Evolutionary conservation across 345 rosid species (phyloP), one percentile per base, ranked within the genome.

Genomic region (Trapa incisa): DNA sequence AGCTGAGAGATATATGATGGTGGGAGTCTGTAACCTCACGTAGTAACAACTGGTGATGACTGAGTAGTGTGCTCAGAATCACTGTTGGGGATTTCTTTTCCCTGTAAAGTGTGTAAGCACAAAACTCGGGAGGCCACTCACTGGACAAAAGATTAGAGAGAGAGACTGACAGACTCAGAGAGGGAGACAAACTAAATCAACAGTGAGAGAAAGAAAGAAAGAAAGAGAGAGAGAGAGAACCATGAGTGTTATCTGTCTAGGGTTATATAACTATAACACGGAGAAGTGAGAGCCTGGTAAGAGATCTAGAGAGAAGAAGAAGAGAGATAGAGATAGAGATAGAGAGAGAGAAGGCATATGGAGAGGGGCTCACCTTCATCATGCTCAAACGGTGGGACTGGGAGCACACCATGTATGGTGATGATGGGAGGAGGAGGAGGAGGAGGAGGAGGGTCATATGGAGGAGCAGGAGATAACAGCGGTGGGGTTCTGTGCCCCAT

Each of bases 111-210:
- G 79, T 76, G 86, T 66, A 81, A 22, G 94, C 97, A 74, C 83
- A 89, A 87, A 84, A 84, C 87, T 80, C 97, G 97, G 94, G 97
- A 89, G 97, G 70, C 76, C 77, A 74, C 84, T 81, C 35, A 38
- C 68, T 52, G 63, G 36, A 67, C 65, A 62, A 70, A 69, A 64
- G 65, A 69, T 65, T 43, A 42, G 50, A 42, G 67, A 65, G 50
- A 43, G 37, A 65, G 22, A 62, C 41, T 35, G 29, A 50, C 4
- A 50, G 12, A 58, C 1, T n/a, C 0, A 54, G 54, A 11, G 36
- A 57, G 57, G 61, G 12, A 58, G 15, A 33, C 63, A 11, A 50
- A 32, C 62, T 29, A 57, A 29, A 29, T 33, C 13, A 57, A 29
- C 14, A 57, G 14, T 6, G 57, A 48, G 52, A 73, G 62, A 60